A percentile compares a stretch with the other conserved stretches of the same genome.
phyloP scores from a whole-genome alignment of 2,329 filamentous ascomycete genomes.

The Tolypocladium ovalisporum region DNA sequence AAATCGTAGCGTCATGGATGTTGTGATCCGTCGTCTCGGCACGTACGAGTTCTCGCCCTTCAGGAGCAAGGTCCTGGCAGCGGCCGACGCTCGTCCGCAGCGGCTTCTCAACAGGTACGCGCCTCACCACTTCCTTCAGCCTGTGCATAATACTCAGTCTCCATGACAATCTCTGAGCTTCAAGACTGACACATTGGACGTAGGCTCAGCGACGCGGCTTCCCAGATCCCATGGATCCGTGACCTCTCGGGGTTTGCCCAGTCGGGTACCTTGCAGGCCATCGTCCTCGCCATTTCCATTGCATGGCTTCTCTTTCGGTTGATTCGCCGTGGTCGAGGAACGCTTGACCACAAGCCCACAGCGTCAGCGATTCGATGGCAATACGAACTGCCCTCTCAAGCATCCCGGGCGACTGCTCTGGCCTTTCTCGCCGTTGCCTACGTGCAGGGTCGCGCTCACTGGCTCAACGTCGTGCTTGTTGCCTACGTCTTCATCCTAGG shows the following conservation, averaged over 20 bases:
- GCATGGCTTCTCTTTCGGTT: conserved; percentile 22
- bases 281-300: conserved; percentile 24
- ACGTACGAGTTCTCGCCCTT: conserved; percentile 19
- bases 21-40: conserved; percentile 19
- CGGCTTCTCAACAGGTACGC: background rate
- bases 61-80: background rate
- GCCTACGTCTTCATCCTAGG: conserved; percentile 33
- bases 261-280: conserved; percentile 28
- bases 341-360: conserved; percentile 14
- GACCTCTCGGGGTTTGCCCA: conserved; percentile 25
- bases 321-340: conserved; percentile 18
- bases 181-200: background rate
- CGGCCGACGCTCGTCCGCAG: background rate
- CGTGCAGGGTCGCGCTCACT: conserved; percentile 19
- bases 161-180: background rate
- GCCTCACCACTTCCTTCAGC: background rate
- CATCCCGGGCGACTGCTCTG: conserved; percentile 25
- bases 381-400: conserved; percentile 32
- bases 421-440: conserved; percentile 27
- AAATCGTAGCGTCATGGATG: conserved; percentile 13
- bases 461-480: conserved; percentile 23
- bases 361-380: conserved; percentile 27
- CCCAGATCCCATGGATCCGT: conserved; percentile 25
- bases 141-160: background rate
- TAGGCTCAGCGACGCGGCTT: conserved; percentile 1